Evolutionary conservation across 1,139 yeast species (phyloP), one percentile per base, ranked within the genome.

Genomic region (Saccharomyces pastorianus): DNA sequence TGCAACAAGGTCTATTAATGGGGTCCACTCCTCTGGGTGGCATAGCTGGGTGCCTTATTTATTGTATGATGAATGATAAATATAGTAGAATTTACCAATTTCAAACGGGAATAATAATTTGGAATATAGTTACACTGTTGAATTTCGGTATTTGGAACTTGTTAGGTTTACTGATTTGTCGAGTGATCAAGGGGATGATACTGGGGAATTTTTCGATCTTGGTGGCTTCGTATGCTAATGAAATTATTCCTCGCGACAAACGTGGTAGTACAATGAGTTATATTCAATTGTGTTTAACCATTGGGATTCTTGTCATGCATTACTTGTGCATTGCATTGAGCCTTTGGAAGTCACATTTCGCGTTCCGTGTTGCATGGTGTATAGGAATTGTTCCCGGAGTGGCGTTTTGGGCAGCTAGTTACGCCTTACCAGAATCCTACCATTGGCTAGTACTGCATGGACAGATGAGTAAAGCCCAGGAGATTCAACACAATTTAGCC

Each of bases 161-260:
- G 11, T 38, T 38, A 20, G 44, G 44, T 9, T 38, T 38, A 2
- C n/a, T 38, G n/a, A 38, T 38, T 38, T 38, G 91, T 27, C 79
- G 95, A 65, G 68, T 79, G 48, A 72, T 85, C 54, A 78, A 85
- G 51, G 95, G 95, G 55, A 57, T 83, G 52, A 85, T 87, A 55
- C 77, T 85, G 57, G 95, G 95, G 49, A 72, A 84, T 55, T 84
- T 86, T 63, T 83, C 90, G 2, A 78, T 90, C 14, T 81, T 82
- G 57, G 80, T 86, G 47, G 88, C 91, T 4, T 85, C 85, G 49
- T 87, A 85, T 70, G 80, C 85, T 55, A 77, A 88, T n/a, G 95
- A 87, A 67, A 75, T 85, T 55, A 77, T 88, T 20, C 88, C 91
- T 52, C 76, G 80, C 61, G 73, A 76, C 53, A 79, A 81, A 60